A percentile compares a stretch with the other conserved stretches of the same genome.
phyloP scores from a whole-genome alignment of 257 asterid genomes.

The Gentiana dahurica region DNA sequence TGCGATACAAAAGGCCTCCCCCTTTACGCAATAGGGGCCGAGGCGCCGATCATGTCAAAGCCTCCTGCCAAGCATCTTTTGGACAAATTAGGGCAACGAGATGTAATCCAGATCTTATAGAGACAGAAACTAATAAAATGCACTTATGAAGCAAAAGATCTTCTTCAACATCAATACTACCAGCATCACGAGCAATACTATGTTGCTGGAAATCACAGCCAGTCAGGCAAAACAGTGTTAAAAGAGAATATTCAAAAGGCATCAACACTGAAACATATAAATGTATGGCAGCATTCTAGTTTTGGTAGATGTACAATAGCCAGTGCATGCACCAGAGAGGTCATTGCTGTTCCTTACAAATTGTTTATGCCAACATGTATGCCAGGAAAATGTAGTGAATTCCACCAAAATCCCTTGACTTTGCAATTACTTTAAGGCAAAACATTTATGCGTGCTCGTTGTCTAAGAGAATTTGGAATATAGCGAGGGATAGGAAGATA shows the following conservation, averaged over 20 bases:
- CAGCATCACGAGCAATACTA: slow-evolving; percentile 95
- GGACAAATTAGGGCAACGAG: slow-evolving; percentile 15
- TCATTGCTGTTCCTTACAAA: too few species aligned
- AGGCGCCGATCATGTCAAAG: too few species aligned
- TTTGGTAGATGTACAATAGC: background rate
- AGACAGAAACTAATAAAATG: slow-evolving; percentile 1
- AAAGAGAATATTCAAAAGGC: background rate
- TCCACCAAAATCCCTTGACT: too few species aligned
- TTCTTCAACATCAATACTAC: slow-evolving; percentile 72
- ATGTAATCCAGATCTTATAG: slow-evolving; percentile 3
- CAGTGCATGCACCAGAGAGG: background rate
- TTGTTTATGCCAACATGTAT: too few species aligned
- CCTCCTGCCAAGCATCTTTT: slow-evolving; percentile 21
- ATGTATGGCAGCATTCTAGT: background rate
- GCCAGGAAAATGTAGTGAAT: too few species aligned
- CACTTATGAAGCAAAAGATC: slow-evolving; percentile 69
- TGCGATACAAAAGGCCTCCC: too few species aligned
- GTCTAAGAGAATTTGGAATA: too few species aligned
- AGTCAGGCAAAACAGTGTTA: slow-evolving; percentile 15
- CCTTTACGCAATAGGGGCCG: too few species aligned
- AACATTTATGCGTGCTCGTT: too few species aligned
- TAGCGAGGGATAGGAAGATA: too few species aligned
- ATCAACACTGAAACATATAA: background rate
- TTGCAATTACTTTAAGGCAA: too few species aligned
- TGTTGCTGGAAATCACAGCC: slow-evolving; percentile 43